phyloP scores from a whole-genome alignment of 805 yeast species.

The Metschnikowia shivogae region DNA sequence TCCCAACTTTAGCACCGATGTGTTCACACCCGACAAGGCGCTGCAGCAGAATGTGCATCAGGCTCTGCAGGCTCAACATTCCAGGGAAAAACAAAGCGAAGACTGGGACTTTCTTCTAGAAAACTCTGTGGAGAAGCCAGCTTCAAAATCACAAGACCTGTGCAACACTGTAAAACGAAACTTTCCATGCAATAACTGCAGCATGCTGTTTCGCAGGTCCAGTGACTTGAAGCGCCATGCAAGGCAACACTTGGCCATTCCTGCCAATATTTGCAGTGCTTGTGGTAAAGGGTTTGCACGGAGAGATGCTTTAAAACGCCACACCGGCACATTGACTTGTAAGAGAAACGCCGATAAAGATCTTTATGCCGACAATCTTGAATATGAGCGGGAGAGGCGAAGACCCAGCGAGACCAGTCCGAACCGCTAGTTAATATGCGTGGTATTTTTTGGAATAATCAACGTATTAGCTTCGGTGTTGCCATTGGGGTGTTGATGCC shows the following conservation, averaged over 20 bases:
- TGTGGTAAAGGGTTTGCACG: slow-evolving; percentile 85
- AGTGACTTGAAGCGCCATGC: slow-evolving; percentile 72
- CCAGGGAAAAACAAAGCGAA: slow-evolving; percentile 18
- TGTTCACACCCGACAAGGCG: slow-evolving; percentile 22
- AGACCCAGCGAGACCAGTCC: neutral
- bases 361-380: slow-evolving; percentile 32
- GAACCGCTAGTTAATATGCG: neutral
- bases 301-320: slow-evolving; percentile 77
- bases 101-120: slow-evolving; percentile 32
- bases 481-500: no score
- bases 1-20: slow-evolving; percentile 42
- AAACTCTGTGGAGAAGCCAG: slow-evolving; percentile 1
- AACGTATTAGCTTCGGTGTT: no score
- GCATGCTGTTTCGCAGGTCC: slow-evolving; percentile 60
- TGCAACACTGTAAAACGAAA: slow-evolving; percentile 24
- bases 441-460: no score
- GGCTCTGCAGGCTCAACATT: slow-evolving; percentile 2
- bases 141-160: neutral
- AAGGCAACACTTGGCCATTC: slow-evolving; percentile 64
- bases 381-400: slow-evolving; percentile 9
- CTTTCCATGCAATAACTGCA: slow-evolving; percentile 57
- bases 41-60: neutral
- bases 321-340: slow-evolving; percentile 70
- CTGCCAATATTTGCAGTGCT: slow-evolving; percentile 69
- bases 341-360: slow-evolving; percentile 61